Evolutionary conservation across 2,329 filamentous ascomycete species (phyloP), one percentile per base, ranked within the genome.

Genomic region (Arthrinium puccinioides): DNA sequence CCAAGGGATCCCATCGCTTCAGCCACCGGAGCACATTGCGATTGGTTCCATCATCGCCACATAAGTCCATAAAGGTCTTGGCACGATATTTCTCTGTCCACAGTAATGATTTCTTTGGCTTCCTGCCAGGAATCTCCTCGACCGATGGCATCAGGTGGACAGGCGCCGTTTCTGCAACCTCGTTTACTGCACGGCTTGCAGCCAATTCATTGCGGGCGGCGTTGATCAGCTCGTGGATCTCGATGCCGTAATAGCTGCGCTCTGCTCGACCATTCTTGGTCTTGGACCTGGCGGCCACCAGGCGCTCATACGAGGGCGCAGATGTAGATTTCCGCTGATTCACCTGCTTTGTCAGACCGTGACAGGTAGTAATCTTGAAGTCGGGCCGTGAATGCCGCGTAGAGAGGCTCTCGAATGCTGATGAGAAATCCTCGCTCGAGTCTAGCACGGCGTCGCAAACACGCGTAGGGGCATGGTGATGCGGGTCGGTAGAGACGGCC

Each of bases 71-170:
- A 52, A 97, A 98, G 50, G 81, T 90, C 43, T 79, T 79, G 20
- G 92, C 92, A 24, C 92, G 82, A 56, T 98, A 98, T 57, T 98
- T 98, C 56, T 98, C 92, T 0, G 90, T 95, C 92, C 92, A 98
- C 55, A 98, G 67, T 21, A 87, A 59, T 0, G 77, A 73, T 44
- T 61, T 66, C 41, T 64, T 71, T 1, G 60, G 53, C 42, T 63
- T 71, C 43, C 63, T 70, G 39, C 32, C 28, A 2, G 51, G 36
- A 21, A 38, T 21, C 4, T 44, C 44, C 44, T 75, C 71, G 13
- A 70, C 59, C 2, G 71, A 69, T 16, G 49, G 59, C 13, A 70
- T 46, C 2, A 66, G 60, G 6, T 55, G 50, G 29, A 61, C 59
- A 1, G 58, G 49, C 40, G 41, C 44, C 20, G 53, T 46, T 32